Evolutionary conservation across 352 stramenopile genomes (phyloP), one percentile per base, ranked within the genome.

Genomic region (Pythium aquatile): DNA sequence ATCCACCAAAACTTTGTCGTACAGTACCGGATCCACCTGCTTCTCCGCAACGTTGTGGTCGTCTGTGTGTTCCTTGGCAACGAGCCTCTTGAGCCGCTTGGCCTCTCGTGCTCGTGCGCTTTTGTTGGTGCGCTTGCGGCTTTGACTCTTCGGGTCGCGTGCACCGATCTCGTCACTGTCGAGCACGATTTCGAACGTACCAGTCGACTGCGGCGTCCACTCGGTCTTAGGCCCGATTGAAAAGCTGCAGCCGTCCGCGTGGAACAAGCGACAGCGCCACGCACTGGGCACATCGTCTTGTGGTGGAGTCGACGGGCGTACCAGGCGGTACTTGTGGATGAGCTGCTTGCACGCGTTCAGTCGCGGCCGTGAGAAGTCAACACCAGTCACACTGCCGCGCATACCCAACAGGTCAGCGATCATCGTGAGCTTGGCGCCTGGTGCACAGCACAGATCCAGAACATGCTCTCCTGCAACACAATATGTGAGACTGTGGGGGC

Each of bases 1-100:
- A 80, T 99, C 96, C 4, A 99, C 93, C 32, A 99, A 78, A 11
- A 99, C 93, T 60, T 93, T 90, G 70, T 99, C 93, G 74, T 97
- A 98, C 40, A 87, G 64, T 30, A 78, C 40, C n/a, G 28, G 46
- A 14, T 14, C 28, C 46, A 0, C 20, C 26, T 30, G 32, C 24
- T 30, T n/a, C 5, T 24, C 39, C n/a, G 1, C 5, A 14, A 13
- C 30, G 16, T 35, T 14, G 20, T 26, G 14, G 11, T 53, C 28
- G 3, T 5, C 39, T 28, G 16, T 24, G 26, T 30, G n/a, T 2
- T 14, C 7, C 16, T 14, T n/a, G 11, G 20, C 51, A 32, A 30
- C 17, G 1, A 52, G 28, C 10, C 35, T 5, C 51, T 78, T 81
- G 17, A 68, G 72, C 10, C 64, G 70, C 66, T 90, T 93, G 20